These are phyloP conservation scores for Tulasnella sp. DNA, from an alignment of 768 basidiomycete species.

Conservation along the genomic window DNA sequence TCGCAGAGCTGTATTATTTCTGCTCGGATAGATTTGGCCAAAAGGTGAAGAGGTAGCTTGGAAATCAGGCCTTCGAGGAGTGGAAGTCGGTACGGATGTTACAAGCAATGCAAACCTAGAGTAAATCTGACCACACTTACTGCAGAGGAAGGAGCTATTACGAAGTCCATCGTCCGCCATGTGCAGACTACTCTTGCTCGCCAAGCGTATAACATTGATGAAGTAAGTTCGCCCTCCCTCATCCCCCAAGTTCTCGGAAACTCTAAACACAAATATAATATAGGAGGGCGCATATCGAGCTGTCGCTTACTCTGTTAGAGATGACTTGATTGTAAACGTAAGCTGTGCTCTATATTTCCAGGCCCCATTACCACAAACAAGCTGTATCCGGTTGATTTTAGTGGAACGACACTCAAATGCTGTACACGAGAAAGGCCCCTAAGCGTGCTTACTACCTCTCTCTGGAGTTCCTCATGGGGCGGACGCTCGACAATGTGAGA, in stretches of 20 bases:
- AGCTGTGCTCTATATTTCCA: neutral
- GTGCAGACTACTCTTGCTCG: slow-evolving; percentile 87
- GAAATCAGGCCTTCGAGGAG: slow-evolving; percentile 30
- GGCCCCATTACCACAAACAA: slow-evolving; percentile 25
- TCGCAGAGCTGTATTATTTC: neutral
- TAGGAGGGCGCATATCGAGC: slow-evolving; percentile 88
- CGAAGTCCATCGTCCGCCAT: slow-evolving; percentile 73
- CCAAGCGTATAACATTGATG: slow-evolving; percentile 82
- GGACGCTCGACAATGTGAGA: slow-evolving; percentile 44
- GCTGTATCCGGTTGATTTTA: slow-evolving; percentile 32
- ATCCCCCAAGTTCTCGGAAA: slow-evolving; percentile 15
- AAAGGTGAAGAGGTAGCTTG: slow-evolving; percentile 55
- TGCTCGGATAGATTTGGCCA: slow-evolving; percentile 57
- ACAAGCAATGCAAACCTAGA: too few species aligned
- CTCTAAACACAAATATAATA: slow-evolving; percentile 1
- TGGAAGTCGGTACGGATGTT: slow-evolving; percentile 23
- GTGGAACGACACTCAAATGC: slow-evolving; percentile 79
- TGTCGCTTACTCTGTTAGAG: slow-evolving; percentile 78
- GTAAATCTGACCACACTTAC: too few species aligned
- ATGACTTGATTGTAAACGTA: slow-evolving; percentile 72
- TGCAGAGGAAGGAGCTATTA: too few species aligned
- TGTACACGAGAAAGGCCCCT: slow-evolving; percentile 74
- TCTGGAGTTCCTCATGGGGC: slow-evolving; percentile 73
- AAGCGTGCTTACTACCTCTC: slow-evolving; percentile 95
- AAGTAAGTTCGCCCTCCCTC: slow-evolving; percentile 31